phyloP scores from a whole-genome alignment of 2,329 filamentous ascomycete genomes.

The Neonectria sp. region DNA sequence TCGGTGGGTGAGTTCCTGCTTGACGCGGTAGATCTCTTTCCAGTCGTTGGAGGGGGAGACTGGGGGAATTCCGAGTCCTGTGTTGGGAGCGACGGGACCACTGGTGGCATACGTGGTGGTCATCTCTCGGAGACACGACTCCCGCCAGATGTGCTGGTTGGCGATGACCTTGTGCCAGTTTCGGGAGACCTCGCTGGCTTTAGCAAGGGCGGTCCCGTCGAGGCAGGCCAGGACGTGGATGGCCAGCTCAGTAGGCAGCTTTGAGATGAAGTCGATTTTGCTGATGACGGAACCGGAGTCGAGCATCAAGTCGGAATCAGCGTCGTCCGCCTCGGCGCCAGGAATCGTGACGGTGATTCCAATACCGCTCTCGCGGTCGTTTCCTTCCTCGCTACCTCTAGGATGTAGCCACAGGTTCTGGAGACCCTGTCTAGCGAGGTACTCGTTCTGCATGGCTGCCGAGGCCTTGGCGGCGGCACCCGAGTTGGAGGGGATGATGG shows the following conservation, averaged over 20 bases:
- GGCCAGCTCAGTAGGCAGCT: constrained; percentile 71
- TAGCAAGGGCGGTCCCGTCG: constrained; percentile 66
- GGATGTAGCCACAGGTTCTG: constrained; percentile 61
- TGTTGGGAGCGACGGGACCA: constrained; percentile 65
- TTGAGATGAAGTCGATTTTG: constrained; percentile 71
- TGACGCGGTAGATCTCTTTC: constrained; percentile 87
- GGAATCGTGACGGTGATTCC: constrained; percentile 69
- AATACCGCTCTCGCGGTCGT: constrained; percentile 76
- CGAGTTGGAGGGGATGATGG: constrained; percentile 71
- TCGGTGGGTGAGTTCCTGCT: constrained; percentile 80
- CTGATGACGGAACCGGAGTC: constrained; percentile 60
- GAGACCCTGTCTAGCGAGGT: constrained; percentile 53
- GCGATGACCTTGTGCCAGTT: constrained; percentile 63
- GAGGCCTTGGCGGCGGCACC: constrained; percentile 75
- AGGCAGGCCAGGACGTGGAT: constrained; percentile 72
- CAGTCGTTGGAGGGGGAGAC: constrained; percentile 79
- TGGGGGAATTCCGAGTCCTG: constrained; percentile 70
- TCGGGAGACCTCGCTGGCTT: constrained; percentile 65
- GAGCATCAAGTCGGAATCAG: constrained; percentile 50
- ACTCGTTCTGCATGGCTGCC: constrained; percentile 72
- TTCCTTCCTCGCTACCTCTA: constrained; percentile 60
- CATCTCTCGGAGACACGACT: constrained; percentile 74
- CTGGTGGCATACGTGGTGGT: constrained; percentile 73
- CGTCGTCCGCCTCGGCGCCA: constrained; percentile 55
- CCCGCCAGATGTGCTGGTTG: constrained; percentile 74